Percentiles rank a stretch among this genome's conserved stretches.
Evolutionary conservation across 495 filamentous ascomycete species (phyloP).

Genomic region (Thozetella sp.): DNA sequence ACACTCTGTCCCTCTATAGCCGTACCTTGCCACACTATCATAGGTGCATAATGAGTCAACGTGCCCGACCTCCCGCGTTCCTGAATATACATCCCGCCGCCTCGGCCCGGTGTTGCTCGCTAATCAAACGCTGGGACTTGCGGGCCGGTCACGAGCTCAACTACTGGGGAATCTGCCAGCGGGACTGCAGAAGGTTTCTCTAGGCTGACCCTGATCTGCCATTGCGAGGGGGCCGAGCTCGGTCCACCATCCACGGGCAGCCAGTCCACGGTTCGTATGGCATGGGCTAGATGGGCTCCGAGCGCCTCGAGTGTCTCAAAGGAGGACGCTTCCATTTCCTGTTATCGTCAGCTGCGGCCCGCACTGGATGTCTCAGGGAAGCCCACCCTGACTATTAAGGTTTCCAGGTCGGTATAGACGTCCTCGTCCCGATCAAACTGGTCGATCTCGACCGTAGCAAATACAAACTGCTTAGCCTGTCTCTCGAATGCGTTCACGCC

Average conservation of each 20-base stretch:
- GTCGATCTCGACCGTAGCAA: slow-evolving; percentile 57
- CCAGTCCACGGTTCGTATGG: slow-evolving; percentile 32
- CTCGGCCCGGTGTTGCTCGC: too few relatives aligned
- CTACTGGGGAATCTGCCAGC: slow-evolving; percentile 56
- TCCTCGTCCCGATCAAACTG: slow-evolving; percentile 33
- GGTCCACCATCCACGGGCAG: slow-evolving; percentile 3
- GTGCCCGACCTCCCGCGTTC: too few relatives aligned
- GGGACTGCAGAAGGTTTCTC: slow-evolving; percentile 62
- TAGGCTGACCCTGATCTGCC: slow-evolving; percentile 50
- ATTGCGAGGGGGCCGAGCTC: slow-evolving; percentile 23
- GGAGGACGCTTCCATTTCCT: slow-evolving; percentile 57
- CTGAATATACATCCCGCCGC: too few relatives aligned
- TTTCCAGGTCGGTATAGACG: slow-evolving; percentile 47
- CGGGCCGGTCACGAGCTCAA: slow-evolving; percentile 43
- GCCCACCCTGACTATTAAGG: slow-evolving; percentile 48
- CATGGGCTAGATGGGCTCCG: slow-evolving; percentile 41
- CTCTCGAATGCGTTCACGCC: slow-evolving; percentile 65
- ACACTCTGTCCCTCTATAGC: too few relatives aligned
- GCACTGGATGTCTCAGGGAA: neutral
- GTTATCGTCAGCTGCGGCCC: slow-evolving; percentile 11
- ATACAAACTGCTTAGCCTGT: slow-evolving; percentile 56
- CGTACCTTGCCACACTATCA: too few relatives aligned
- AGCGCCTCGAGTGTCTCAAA: slow-evolving; percentile 69
- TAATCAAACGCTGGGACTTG: slow-evolving; percentile 6
- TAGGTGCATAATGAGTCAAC: too few relatives aligned